Base-by-base conservation (phyloP, 1,139 yeast species). In the Suhomyces bribrorum region DNA sequence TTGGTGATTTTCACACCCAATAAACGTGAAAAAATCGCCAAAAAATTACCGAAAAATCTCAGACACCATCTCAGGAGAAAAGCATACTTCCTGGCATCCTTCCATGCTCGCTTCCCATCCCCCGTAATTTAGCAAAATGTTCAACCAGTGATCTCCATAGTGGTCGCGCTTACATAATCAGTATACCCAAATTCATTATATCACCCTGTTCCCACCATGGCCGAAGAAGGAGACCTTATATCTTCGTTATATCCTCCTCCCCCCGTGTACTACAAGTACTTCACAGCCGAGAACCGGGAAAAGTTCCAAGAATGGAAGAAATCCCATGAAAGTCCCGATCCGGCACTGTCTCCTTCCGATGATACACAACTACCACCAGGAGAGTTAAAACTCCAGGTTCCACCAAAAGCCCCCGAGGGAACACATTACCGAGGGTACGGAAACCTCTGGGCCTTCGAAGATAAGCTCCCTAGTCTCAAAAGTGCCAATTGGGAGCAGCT, bases 161-260 rank as follows among this genome's bases (percentile, higher is more conserved):
- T n/a, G n/a, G n/a, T n/a, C n/a, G n/a, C 23, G 23, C 8, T 20
- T 20, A 20, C 23, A 20, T 20, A 20, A 20, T 8, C 23, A 20
- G 6, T 22, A 25, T n/a, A 23, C 4, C 32, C 12, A 17, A 9
- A 16, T 11, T 26, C 24, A 11, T 15, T 11, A 8, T n/a, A 20
- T n/a, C 11, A 20, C 23, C 4, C 11, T 20, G 11, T 20, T 20
- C 11, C 8, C 29, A 31, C 13, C 22, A 49, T 47, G 52, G 37
- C 53, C 9, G 43, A 31, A 25, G 49, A 47, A 32, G 74, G 66
- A 36, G 76, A 73, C 41, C 57, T 71, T 40, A 75, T 76, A 44
- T 66, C 92, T 18, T 79, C 94, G 9, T 73, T 87, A 38, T 88
- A 83, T 49, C 96, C 96, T 2, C 90, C 92, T 2, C 96, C 96